Conservation (phyloP, 2,329 filamentous ascomycete species). For the Furcasterigmium furcatum region DNA sequence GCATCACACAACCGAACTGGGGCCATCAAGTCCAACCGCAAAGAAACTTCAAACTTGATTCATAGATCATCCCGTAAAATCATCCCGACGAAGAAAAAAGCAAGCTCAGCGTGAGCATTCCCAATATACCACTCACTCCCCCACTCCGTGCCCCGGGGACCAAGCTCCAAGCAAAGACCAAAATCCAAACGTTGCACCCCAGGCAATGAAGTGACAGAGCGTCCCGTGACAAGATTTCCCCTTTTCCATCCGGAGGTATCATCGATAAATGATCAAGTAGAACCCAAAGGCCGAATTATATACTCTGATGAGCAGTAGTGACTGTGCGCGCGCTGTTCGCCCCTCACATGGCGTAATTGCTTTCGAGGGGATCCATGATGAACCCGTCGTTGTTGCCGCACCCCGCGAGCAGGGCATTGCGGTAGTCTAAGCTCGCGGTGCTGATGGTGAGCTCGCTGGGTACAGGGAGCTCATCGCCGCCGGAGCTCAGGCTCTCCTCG, state of each 20-base stretch:
- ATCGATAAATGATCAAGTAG: not conserved
- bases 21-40: no score
- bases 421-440: conserved; percentile 30
- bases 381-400: conserved; percentile 17
- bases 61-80: not conserved
- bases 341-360: conserved; percentile 28
- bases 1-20: no score
- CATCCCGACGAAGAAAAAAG: not conserved
- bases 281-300: not conserved
- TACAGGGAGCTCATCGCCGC: conserved; percentile 47
- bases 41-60: not conserved
- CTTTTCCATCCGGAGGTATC: not conserved
- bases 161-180: no score
- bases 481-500: conserved; percentile 55
- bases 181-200: no score
- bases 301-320: not conserved
- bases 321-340: not conserved
- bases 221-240: not conserved
- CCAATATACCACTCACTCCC: not conserved
- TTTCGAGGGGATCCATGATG: conserved; percentile 40
- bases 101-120: not conserved
- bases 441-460: conserved; percentile 27
- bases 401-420: conserved; percentile 19
- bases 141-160: not conserved
- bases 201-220: not conserved